phyloP scores from a whole-genome alignment of 495 filamentous ascomycete species.

The Podospora anserina region DNA sequence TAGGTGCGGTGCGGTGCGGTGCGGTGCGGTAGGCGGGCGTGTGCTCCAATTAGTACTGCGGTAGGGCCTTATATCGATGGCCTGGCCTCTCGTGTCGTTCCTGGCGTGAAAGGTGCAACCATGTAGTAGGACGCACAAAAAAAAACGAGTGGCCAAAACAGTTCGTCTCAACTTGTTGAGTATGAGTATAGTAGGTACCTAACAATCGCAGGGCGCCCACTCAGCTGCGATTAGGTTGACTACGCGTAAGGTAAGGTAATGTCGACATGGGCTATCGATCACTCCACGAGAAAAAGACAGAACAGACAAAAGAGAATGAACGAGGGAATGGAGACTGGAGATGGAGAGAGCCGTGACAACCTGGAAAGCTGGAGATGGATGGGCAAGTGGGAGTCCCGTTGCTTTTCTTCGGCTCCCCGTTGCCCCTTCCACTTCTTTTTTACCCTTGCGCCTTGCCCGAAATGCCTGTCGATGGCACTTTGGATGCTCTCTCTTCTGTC shows the following conservation, averaged over 20 bases:
- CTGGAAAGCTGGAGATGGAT: background rate
- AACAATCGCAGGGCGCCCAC: background rate
- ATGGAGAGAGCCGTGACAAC: background rate
- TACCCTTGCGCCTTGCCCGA: constrained; percentile 12
- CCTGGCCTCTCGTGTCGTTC: background rate
- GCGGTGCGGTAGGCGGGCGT: background rate
- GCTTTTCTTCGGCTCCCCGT: background rate
- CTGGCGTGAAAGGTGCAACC: constrained; percentile 2
- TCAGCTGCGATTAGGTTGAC: background rate
- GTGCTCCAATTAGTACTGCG: constrained; percentile 5
- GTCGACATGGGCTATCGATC: background rate
- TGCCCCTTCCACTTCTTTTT: constrained; percentile 10
- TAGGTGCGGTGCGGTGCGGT: background rate
- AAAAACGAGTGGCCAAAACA: constrained; percentile 6
- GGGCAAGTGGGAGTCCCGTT: background rate
- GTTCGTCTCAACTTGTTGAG: background rate
- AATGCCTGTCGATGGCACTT: constrained; percentile 12
- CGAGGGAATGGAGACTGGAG: background rate
- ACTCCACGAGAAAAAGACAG: background rate
- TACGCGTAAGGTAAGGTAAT: background rate
- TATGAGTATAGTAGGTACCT: too few relatives aligned
- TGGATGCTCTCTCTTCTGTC: constrained; percentile 16
- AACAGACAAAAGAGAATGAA: constrained; percentile 4
- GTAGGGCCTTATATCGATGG: constrained; percentile 1
- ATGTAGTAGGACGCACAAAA: constrained; percentile 10